Evolutionary conservation across 805 yeast genomes (phyloP), one percentile per base, ranked within the genome.

Genomic region (Ogataea dorogensis): DNA sequence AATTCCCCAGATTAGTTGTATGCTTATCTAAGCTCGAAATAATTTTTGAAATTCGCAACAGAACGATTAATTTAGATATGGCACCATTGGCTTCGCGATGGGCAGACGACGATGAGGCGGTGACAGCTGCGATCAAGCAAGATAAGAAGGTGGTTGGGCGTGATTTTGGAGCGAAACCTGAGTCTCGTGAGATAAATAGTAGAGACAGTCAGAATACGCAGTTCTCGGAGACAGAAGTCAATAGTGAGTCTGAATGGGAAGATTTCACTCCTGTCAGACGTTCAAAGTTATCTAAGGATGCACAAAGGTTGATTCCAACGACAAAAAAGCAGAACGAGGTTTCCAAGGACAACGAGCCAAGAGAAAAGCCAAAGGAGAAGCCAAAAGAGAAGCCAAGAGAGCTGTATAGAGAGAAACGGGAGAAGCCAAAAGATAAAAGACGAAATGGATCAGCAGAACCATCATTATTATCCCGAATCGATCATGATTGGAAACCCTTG

Each of bases 71-170:
- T 18, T 21, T 10, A 13, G 24, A 21, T 20, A 11, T 25, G 49
- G 38, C 29, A 13, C 39, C 40, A 8, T 25, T 58, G 20, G 58
- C 49, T 19, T 58, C 64, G 4, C 50, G 53, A 40, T 61, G 65
- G 65, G 64, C 64, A 5, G 51, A 49, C 13, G 61, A 59, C 20
- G 54, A 46, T 3, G 36, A 50, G 9, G 41, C 52, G 14, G 57
- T 53, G 8, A 24, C 46, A 14, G 37, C 48, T 23, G 58, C 61
- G 2, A 22, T 30, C 5, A 27, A 43, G 16, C 55, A 55, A 35
- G 59, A 53, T 35, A 24, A 14, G 4, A 24, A 29, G 15, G 17
- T 18, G n/a, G 14, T 5, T 5, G 17, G 12, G 7, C 22, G 22
- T 21, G 24, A 15, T 5, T 13, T 8, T 9, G 17, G 18, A 3